phyloP scores from a whole-genome alignment of 176 grass and related monocot species.

The Eragrostis curvula region DNA sequence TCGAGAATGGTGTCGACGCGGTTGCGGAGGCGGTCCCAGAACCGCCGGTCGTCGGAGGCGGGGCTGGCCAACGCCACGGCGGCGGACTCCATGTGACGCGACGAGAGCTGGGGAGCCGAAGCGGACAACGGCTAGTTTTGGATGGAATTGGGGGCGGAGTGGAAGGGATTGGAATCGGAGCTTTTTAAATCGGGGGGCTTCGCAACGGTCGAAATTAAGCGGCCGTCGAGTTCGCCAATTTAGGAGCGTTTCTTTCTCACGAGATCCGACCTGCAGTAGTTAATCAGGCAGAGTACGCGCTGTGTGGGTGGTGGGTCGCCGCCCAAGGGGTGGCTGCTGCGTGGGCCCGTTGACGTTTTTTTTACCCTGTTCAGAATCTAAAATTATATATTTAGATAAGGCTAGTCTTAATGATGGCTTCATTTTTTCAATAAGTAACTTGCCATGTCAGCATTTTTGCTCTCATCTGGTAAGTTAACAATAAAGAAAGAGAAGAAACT shows the following conservation, averaged over 20 bases:
- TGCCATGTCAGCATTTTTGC: too few relatives aligned
- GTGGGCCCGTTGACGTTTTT: too few relatives aligned
- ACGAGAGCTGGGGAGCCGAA: neutral
- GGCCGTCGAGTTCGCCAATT: neutral
- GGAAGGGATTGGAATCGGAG: neutral
- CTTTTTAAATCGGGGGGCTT: conserved; percentile 31
- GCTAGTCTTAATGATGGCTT: too few relatives aligned
- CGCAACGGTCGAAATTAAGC: conserved; percentile 50
- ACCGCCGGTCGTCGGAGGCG: conserved; percentile 67
- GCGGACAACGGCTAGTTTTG: conserved; percentile 51
- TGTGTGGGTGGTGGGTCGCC: too few relatives aligned
- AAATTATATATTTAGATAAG: too few relatives aligned
- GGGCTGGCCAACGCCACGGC: conserved; percentile 55
- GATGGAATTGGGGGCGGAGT: neutral
- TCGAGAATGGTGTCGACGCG: conserved; percentile 81
- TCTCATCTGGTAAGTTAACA: too few relatives aligned
- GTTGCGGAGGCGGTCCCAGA: conserved; percentile 77
- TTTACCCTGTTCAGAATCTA: too few relatives aligned
- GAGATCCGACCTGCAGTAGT: neutral
- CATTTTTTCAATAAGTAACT: too few relatives aligned
- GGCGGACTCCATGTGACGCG: conserved; percentile 60
- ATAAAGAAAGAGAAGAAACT: too few relatives aligned
- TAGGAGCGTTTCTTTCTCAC: neutral
- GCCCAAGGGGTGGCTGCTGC: too few relatives aligned
- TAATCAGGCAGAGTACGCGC: neutral